phyloP scores from a whole-genome alignment of 495 filamentous ascomycete genomes.

The Penicillium ucsense region DNA sequence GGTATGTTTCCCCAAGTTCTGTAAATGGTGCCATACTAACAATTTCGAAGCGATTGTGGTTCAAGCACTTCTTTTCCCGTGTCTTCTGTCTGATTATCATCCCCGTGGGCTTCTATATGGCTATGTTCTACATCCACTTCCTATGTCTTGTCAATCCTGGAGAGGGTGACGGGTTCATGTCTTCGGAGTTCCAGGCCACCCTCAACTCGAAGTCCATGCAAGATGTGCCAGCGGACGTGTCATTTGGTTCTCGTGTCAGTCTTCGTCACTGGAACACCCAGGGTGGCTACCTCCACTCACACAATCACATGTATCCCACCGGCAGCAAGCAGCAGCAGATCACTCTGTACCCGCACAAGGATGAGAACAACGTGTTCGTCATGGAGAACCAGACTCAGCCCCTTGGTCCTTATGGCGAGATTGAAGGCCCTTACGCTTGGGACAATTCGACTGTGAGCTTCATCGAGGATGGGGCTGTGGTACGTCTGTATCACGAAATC shows the following conservation, averaged over 20 bases:
- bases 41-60: constrained; percentile 55
- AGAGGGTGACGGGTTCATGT: constrained; percentile 98
- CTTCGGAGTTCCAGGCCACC: constrained; percentile 95
- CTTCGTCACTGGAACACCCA: constrained; percentile 94
- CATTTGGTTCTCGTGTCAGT: constrained; percentile 74
- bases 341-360: constrained; percentile 96
- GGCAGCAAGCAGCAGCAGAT: constrained; percentile 98
- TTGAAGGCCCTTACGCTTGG: constrained; percentile 77
- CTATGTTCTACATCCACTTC: constrained; percentile 95
- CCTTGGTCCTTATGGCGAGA: constrained; percentile 62
- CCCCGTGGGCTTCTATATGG: constrained; percentile 82
- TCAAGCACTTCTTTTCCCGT: constrained; percentile 91
- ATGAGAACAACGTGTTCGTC: constrained; percentile 93
- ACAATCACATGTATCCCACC: constrained; percentile 92
- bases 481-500: constrained; percentile 72
- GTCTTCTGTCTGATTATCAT: constrained; percentile 89
- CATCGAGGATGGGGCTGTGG: constrained; percentile 68
- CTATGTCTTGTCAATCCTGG: constrained; percentile 85
- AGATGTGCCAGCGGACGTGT: constrained; percentile 86
- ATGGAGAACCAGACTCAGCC: constrained; percentile 95
- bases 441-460: constrained; percentile 58
- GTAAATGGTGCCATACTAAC: not conserved
- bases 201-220: constrained; percentile 94
- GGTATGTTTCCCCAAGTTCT: constrained; percentile 24
- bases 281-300: constrained; percentile 94